Conservation (phyloP, 2,329 filamentous ascomycete species). For the Phaeosphaeria sp. region DNA sequence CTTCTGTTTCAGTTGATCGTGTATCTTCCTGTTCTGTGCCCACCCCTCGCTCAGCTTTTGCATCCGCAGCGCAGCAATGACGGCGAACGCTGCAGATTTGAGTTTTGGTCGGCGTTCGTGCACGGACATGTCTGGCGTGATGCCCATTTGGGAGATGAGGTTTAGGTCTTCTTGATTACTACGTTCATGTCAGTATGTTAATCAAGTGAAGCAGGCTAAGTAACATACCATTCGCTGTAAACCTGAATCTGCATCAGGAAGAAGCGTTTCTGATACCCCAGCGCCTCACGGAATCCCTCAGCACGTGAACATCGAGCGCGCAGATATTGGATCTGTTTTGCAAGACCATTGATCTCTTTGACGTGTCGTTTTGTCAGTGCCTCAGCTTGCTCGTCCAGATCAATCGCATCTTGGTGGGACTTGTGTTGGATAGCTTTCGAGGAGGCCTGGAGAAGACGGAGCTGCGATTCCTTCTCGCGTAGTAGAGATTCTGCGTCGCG, state of each 20-base stretch:
- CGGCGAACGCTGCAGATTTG: conserved; percentile 55
- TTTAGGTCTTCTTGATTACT: conserved; percentile 93
- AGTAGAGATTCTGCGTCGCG: conserved; percentile 29
- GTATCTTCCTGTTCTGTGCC: conserved; percentile 58
- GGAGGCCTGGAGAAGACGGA: conserved; percentile 34
- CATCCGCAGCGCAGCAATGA: conserved; percentile 61
- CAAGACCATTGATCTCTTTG: conserved; percentile 80
- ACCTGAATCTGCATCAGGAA: conserved; percentile 80
- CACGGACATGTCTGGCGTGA: conserved; percentile 59
- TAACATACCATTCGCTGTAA: conserved; percentile 80
- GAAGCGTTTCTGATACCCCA: conserved; percentile 86
- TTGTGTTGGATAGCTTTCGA: conserved; percentile 37
- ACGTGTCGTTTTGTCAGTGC: conserved; percentile 73
- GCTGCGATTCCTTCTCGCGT: conserved; percentile 35
- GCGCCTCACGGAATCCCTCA: conserved; percentile 76
- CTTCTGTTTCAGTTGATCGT: conserved; percentile 54
- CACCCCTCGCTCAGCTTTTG: conserved; percentile 56
- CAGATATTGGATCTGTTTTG: conserved; percentile 90
- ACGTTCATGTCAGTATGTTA: conserved; percentile 31
- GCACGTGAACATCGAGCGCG: conserved; percentile 82
- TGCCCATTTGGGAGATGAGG: conserved; percentile 83
- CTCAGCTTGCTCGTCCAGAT: conserved; percentile 57
- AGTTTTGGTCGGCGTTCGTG: conserved; percentile 55
- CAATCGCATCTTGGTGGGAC: conserved; percentile 36
- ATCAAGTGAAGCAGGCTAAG: neutral